Conservation (phyloP, 192 early-diverging fungal species). For the Coemansia sp. region DNA sequence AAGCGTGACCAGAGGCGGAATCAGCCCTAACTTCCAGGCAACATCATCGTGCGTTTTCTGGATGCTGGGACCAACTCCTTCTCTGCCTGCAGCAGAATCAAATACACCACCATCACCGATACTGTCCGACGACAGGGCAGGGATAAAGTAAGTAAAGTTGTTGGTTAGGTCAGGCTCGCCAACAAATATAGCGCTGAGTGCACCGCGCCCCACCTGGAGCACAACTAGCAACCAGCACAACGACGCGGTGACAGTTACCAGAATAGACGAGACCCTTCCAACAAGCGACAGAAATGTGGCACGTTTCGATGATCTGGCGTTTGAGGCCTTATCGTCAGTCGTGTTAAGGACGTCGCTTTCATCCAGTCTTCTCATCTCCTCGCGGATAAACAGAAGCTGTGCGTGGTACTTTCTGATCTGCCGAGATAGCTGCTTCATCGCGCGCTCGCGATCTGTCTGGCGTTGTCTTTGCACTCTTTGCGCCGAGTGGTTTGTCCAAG, state of each 20-base stretch:
- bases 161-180: slow-evolving; percentile 48
- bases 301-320: neutral
- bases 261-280: slow-evolving; percentile 17
- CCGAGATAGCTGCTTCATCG: slow-evolving; percentile 40
- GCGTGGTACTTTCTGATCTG: slow-evolving; percentile 46
- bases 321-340: neutral
- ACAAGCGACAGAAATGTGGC: neutral
- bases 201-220: slow-evolving; percentile 44
- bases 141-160: slow-evolving; percentile 44
- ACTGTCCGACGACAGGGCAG: slow-evolving; percentile 11
- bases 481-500: slow-evolving; percentile 6
- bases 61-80: no score
- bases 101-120: neutral
- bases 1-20: slow-evolving; percentile 25
- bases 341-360: slow-evolving; percentile 27
- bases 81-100: neutral
- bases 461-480: slow-evolving; percentile 14
- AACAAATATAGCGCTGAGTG: slow-evolving; percentile 50
- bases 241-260: slow-evolving; percentile 20
- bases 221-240: slow-evolving; percentile 53
- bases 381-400: slow-evolving; percentile 38
- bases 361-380: slow-evolving; percentile 31
- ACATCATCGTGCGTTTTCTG: no score
- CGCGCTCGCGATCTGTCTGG: slow-evolving; percentile 34
- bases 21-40: neutral